Conservation (phyloP, 2,329 filamentous ascomycete genomes). For the Beauveria brongniartii region DNA sequence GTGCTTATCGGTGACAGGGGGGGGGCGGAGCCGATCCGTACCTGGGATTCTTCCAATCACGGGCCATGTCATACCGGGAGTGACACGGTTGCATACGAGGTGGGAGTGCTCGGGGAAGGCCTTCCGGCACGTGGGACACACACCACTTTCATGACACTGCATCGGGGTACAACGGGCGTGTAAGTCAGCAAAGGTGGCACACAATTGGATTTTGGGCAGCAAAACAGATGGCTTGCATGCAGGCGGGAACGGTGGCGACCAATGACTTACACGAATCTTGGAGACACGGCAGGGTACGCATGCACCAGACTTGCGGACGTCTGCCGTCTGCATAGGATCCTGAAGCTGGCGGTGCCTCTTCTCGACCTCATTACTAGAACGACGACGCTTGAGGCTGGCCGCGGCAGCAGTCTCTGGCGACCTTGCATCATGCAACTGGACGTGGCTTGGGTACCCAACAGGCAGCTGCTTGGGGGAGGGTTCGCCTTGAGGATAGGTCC, state of each 20-base stretch:
- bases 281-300: constrained; percentile 40
- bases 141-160: constrained; percentile 33
- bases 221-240: constrained; percentile 11
- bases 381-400: constrained; percentile 28
- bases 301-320: constrained; percentile 39
- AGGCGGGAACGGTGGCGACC: not conserved
- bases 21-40: constrained; percentile 20
- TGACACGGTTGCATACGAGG: constrained; percentile 31
- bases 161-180: constrained; percentile 12
- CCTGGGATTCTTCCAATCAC: constrained; percentile 30
- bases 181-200: constrained; percentile 12
- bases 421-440: constrained; percentile 22
- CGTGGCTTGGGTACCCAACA: constrained; percentile 24
- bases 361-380: constrained; percentile 25
- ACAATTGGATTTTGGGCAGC: constrained; percentile 7
- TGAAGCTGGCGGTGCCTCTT: constrained; percentile 29
- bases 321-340: constrained; percentile 37
- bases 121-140: constrained; percentile 34
- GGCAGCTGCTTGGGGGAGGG: constrained; percentile 22
- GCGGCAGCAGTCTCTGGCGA: constrained; percentile 21
- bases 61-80: constrained; percentile 29
- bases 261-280: constrained; percentile 38
- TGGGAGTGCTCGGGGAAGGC: constrained; percentile 32
- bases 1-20: constrained; percentile 2
- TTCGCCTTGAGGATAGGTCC: constrained; percentile 30